A percentile compares a stretch with the other conserved stretches of the same genome.
Conservation (phyloP, 1,284 basidiomycete genomes). For the Hortiboletus rubellus region DNA sequence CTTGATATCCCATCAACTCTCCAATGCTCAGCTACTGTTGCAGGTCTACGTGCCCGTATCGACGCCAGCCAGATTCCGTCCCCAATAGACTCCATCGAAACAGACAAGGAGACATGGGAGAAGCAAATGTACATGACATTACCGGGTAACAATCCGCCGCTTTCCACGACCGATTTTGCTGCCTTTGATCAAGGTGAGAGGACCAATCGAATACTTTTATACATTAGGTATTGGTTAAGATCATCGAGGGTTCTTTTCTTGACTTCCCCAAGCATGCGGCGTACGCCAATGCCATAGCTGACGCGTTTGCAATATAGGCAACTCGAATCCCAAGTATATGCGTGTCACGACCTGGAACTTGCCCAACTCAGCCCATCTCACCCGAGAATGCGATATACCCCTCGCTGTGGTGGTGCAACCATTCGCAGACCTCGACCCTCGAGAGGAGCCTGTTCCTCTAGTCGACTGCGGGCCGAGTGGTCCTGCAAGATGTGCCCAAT, state of each 20-base stretch:
- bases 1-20: not conserved
- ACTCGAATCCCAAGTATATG: constrained; percentile 82
- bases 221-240: not conserved
- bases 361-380: constrained; percentile 80
- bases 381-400: constrained; percentile 82
- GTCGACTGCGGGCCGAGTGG: constrained; percentile 69
- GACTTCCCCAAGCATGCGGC: not conserved
- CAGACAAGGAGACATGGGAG: constrained; percentile 85
- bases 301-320: constrained; percentile 45
- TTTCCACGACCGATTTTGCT: constrained; percentile 85
- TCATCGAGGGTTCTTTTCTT: not conserved
- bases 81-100: constrained; percentile 80
- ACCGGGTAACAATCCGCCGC: constrained; percentile 76
- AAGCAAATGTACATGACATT: constrained; percentile 75
- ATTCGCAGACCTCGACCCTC: constrained; percentile 80
- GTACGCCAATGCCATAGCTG: constrained; percentile 2
- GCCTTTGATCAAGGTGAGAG: constrained; percentile 88
- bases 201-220: not conserved
- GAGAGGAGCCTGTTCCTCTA: constrained; percentile 81
- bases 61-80: constrained; percentile 93
- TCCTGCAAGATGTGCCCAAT: constrained; percentile 84
- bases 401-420: constrained; percentile 88
- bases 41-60: constrained; percentile 80
- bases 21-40: constrained; percentile 6
- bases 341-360: constrained; percentile 88